Evolutionary conservation across 2,329 filamentous ascomycete genomes (phyloP), one percentile per base, ranked within the genome.

Genomic region (Colletotrichum liaoningense): DNA sequence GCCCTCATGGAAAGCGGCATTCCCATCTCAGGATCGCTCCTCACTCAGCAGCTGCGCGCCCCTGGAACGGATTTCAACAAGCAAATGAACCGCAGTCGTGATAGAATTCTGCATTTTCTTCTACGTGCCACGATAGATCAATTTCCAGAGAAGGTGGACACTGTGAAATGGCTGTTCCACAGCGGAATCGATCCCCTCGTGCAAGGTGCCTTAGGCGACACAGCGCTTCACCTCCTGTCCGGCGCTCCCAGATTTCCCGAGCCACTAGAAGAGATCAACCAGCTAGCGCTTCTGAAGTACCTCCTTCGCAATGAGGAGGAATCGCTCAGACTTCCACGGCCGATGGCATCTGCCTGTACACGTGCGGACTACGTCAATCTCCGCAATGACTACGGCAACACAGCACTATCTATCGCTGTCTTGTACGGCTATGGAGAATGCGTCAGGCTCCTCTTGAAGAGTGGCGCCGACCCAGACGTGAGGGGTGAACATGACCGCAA

Each of bases 181-280:
- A n/a, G 28, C 19, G 35, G 49, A 4, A 7, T 55, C 2, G 54
- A 56, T 19, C 49, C 54, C 14, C 52, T 35, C 16, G 16, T 35
- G 62, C 28, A 64, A n/a, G 46, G 62, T 35, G 62, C 62, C 19
- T 28, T 55, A 22, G 28, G 30, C 28, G 28, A 56, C n/a, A 64
- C 62, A n/a, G 54, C 54, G 19, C 26, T 64, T 49, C 19, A 64
- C 30, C 62, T 64, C 26, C 46, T 64, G 16, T 64, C 16, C n/a
- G n/a, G 62, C n/a, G 46, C 49, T 4, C 49, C 16, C n/a, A 54
- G 49, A 54, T 54, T 54, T 54, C 49, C 49, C 22, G 49, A 54
- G 24, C 49, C 49, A 4, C 49, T 54, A 22, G 49, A 54, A 54
- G 49, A 54, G 49, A 54, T 22, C 8, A 54, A 54, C 49, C 49